Evolutionary conservation across 768 basidiomycete genomes (phyloP), one percentile per base, ranked within the genome.

Genomic region (Cytidiella melzeri): DNA sequence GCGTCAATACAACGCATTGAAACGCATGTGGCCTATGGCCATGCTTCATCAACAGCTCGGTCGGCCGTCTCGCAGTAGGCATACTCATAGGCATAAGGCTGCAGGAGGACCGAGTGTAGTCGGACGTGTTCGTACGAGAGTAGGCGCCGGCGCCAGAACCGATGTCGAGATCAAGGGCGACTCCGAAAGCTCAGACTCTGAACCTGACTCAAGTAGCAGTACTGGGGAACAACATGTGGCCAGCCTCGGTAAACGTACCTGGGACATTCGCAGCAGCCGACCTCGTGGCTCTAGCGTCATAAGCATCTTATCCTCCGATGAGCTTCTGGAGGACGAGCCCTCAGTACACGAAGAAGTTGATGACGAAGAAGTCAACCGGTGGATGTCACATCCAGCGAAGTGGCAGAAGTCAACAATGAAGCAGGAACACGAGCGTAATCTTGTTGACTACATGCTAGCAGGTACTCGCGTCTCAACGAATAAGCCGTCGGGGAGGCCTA

Each of bases 391-490:
- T 19, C 51, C 48, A 2, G 26, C 28, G 13, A 28, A 27, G 41
- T 45, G 51, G 19, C 48, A 23, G 0, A 47, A 44, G 20, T n/a
- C 52, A 47, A 57, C 53, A 7, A 60, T 61, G 19, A 61, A 59
- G 21, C 58, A 53, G 27, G 51, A 64, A 57, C 47, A 71, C 67
- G 62, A 74, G 70, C 53, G 73, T 60, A 61, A 79, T 57, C 61
- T 84, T 45, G 84, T 88, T 41, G 82, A 87, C 55, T 80, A 79
- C 61, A 88, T 88, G 85, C 58, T 88, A 42, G 47, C 38, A 26
- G 20, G 48, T 11, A 39, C 51, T 47, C 5, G 46, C 43, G 26
- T 10, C 21, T 3, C 23, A 5, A 3, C 42, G 27, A 19, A 30
- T 6, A 39, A 24, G 18, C 51, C 48, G 43, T 41, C 42, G 13